phyloP scores from a whole-genome alignment of 2,329 filamentous ascomycete genomes.

The Colletotrichum endophyticum region DNA sequence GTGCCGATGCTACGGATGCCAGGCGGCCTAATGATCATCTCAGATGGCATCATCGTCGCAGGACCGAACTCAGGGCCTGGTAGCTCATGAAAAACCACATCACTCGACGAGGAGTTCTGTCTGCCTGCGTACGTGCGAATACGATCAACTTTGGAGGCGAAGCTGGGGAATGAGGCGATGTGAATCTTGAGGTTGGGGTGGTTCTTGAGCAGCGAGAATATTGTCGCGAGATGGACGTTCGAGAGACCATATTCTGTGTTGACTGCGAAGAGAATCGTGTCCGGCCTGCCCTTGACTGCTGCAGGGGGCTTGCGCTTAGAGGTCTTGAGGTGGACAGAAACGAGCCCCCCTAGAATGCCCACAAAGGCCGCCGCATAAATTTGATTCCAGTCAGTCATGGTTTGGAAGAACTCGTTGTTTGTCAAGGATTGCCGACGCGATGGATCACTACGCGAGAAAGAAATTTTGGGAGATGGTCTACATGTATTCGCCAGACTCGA shows the following conservation, averaged over 20 bases:
- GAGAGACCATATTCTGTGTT: slow-evolving; percentile 36
- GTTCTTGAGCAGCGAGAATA: slow-evolving; percentile 35
- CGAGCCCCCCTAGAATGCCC: not conserved
- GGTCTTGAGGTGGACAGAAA: not conserved
- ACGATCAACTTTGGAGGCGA: slow-evolving; percentile 12
- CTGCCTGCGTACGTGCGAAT: slow-evolving; percentile 18
- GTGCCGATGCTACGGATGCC: slow-evolving; percentile 22
- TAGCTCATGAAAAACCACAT: slow-evolving; percentile 30
- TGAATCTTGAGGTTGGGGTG: slow-evolving; percentile 36
- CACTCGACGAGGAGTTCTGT: slow-evolving; percentile 14
- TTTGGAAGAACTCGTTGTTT: not conserved
- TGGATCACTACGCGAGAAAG: not conserved
- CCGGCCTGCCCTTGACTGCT: slow-evolving; percentile 25
- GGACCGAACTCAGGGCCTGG: slow-evolving; percentile 22
- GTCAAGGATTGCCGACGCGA: not conserved
- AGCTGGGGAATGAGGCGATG: slow-evolving; percentile 34
- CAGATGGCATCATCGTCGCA: slow-evolving; percentile 19
- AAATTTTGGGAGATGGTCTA: not conserved
- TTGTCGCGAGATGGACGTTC: slow-evolving; percentile 41
- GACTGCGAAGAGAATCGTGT: slow-evolving; percentile 37
- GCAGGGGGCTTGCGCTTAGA: not conserved
- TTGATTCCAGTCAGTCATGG: not conserved
- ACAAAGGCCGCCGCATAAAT: not conserved
- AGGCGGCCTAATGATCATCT: slow-evolving; percentile 22
- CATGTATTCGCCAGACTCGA: not conserved